Conservation (phyloP, 2,329 filamentous ascomycete species). For the Xylariaceae sp. region DNA sequence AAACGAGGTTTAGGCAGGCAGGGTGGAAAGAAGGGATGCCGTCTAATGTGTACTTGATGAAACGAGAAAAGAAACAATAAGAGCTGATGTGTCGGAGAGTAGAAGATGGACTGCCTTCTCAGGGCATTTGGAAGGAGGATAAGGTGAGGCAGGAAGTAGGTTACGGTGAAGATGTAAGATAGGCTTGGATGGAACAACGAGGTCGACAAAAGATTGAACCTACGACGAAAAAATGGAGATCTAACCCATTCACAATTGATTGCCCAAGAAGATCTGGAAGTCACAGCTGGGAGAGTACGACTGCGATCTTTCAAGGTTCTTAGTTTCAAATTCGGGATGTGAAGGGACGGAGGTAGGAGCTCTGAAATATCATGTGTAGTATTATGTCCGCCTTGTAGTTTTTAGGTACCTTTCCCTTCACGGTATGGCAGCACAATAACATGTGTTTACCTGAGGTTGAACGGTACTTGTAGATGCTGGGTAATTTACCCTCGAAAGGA, state of each 20-base stretch:
- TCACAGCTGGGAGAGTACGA: no score
- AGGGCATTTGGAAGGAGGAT: constrained; percentile 6
- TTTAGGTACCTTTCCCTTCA: no score
- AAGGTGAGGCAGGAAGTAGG: background rate
- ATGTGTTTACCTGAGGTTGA: no score
- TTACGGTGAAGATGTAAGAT: no score
- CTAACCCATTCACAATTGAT: background rate
- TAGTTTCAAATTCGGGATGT: no score
- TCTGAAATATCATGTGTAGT: no score
- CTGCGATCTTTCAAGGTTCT: no score
- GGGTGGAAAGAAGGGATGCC: background rate
- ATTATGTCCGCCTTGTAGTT: no score
- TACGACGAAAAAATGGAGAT: background rate
- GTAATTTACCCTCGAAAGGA: no score
- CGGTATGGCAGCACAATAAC: no score
- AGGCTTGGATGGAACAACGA: background rate
- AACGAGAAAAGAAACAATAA: background rate
- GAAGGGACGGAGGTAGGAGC: no score
- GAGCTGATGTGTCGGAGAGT: background rate
- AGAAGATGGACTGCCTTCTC: constrained; percentile 4
- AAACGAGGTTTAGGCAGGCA: background rate
- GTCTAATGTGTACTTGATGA: constrained; percentile 7
- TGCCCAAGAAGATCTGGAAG: background rate
- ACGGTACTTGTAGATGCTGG: no score
- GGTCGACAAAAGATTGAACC: constrained; percentile 6